A percentile compares a stretch with the other conserved stretches of the same genome.
phyloP scores from a whole-genome alignment of 768 basidiomycete genomes.

The Phlegmacium glaucopus region DNA sequence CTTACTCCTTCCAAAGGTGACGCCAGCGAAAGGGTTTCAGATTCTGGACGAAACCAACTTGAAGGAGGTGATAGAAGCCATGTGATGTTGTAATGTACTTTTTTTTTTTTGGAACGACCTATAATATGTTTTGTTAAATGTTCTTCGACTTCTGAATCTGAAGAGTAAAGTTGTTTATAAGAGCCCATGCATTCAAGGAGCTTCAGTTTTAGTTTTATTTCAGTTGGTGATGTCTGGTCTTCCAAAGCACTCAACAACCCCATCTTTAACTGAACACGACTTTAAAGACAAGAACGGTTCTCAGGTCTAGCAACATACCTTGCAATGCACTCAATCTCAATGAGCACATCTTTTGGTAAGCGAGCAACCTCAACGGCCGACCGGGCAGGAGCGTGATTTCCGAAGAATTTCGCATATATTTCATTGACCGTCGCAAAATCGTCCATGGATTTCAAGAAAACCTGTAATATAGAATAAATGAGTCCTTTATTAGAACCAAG shows the following conservation, averaged over 20 bases:
- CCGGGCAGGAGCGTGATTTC: constrained; percentile 88
- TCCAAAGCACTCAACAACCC: no score
- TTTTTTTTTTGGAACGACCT: constrained; percentile 10
- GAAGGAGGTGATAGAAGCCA: constrained; percentile 81
- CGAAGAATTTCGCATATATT: constrained; percentile 83
- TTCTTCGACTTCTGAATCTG: not conserved
- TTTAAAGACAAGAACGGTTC: constrained; percentile 1
- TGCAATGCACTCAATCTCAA: constrained; percentile 90
- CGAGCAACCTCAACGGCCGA: constrained; percentile 88
- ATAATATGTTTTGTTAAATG: constrained; percentile 12
- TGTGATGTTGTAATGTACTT: constrained; percentile 43
- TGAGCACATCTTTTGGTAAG: constrained; percentile 86
- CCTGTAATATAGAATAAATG: constrained; percentile 37
- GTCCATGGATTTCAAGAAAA: constrained; percentile 90
- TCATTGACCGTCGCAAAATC: constrained; percentile 84
- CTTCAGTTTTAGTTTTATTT: not conserved
- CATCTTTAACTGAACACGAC: not conserved
- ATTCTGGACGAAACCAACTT: constrained; percentile 80
- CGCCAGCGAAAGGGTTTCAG: constrained; percentile 76
- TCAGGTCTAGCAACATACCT: constrained; percentile 40
- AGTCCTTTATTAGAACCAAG: not conserved
- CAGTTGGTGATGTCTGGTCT: not conserved
- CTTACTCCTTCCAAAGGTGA: constrained; percentile 53
- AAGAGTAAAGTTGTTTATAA: not conserved
- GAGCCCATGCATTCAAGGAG: not conserved